Evolutionary conservation across 1,139 yeast species (phyloP), one percentile per base, ranked within the genome.

Genomic region (Debaryomyces psychrophilus): DNA sequence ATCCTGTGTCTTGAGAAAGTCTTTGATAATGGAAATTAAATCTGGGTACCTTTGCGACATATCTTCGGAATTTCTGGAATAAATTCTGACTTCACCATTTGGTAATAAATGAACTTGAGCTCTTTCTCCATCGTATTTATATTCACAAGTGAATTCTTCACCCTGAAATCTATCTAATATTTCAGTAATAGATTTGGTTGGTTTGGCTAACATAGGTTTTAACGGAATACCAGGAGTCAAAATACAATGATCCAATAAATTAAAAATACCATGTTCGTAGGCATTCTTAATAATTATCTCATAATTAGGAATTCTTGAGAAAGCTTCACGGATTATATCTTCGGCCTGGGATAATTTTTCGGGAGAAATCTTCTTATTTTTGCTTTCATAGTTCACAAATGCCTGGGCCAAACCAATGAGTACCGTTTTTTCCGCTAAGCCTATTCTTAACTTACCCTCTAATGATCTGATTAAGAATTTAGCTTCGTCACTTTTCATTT

Each of bases 131-230:
- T 93, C 99, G 60, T 93, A 93, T 61, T 93, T 93, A 69, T 92
- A 93, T 62, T 93, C 99, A 63, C 97, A 92, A 0, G 98, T 90
- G 60, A 93, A 93, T 49, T 81, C 82, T 55, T 85, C 87, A 28
- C 86, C 92, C 54, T 87, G 88, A 63, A 93, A 90, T 46, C 96
- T 75, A 62, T 93, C 97, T 49, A 93, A 74, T 0, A 95, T 88
- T 61, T 95, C 99, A 25, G 87, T 79, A 38, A 95, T 85, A 2
- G 97, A 82, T 60, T 93, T 93, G 0, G 99, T 92, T 1, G 99
- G 99, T 62, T 93, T 93, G 4, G 99, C 99, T 59, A 93, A 79
- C 99, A 93, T 93, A 0, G 99, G 99, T 61, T 92, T 92, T 57
- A 93, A 73, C 1, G 99, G 99, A 12, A 95, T 83, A 1, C 99